Percentiles rank a stretch among this genome's conserved stretches.
Conservation (phyloP, 202 grass and related monocot species). For the Panicum hallii region DNA sequence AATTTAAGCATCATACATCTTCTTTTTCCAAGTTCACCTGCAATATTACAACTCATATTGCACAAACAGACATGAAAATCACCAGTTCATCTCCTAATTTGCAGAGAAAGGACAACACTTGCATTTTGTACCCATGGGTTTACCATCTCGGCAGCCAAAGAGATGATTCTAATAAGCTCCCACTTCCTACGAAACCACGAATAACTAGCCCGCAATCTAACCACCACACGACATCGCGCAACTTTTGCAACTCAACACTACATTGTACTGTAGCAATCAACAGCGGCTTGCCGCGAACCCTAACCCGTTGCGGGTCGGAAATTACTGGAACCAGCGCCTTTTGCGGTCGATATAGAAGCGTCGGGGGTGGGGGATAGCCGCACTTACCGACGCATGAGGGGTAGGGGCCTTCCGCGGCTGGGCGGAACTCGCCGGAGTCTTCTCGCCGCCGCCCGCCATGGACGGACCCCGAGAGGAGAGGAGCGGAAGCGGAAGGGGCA, state of each 20-base stretch:
- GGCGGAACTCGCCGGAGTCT: conserved; percentile 1
- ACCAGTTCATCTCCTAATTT: background rate
- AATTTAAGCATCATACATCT: background rate
- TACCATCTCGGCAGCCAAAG: background rate
- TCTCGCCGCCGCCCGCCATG: conserved; percentile 39
- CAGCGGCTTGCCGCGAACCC: background rate
- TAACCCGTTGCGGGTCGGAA: background rate
- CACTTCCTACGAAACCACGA: background rate
- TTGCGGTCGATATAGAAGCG: background rate
- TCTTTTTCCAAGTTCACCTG: background rate
- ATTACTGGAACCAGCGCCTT: background rate
- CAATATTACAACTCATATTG: background rate
- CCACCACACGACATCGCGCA: too few species aligned
- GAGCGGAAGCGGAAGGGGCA: background rate
- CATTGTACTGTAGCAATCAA: background rate
- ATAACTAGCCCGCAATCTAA: background rate
- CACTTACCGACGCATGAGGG: conserved; percentile 15
- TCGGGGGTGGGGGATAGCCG: background rate
- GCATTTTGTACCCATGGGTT: background rate
- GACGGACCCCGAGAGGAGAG: background rate
- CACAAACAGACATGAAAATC: background rate
- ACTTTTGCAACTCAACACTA: background rate
- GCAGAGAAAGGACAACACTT: background rate
- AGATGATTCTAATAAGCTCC: background rate
- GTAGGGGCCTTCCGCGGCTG: background rate